Evolutionary conservation across 106 monocot genomes (phyloP).

Genomic region (Allium fistulosum): DNA sequence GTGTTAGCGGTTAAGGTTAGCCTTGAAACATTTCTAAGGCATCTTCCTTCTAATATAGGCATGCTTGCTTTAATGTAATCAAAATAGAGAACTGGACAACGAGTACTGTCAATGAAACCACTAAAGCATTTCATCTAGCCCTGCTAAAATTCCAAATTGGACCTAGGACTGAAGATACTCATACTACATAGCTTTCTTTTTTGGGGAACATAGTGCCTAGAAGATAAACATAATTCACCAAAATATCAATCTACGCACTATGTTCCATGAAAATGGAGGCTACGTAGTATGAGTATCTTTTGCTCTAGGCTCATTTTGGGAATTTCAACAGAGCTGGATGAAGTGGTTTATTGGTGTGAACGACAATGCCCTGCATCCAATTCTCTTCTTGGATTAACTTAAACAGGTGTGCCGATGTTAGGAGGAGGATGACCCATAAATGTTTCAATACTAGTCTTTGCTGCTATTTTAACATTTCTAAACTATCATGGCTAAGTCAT

Average conservation of each 20-base stretch:
- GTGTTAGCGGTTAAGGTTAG: neutral
- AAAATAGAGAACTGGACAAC: slow-evolving; percentile 57
- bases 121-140: slow-evolving; percentile 84
- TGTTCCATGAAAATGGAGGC: slow-evolving; percentile 72
- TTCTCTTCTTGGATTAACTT: slow-evolving; percentile 64
- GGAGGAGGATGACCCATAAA: slow-evolving; percentile 32
- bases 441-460: neutral
- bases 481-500: neutral
- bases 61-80: slow-evolving; percentile 59
- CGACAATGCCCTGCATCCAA: slow-evolving; percentile 73
- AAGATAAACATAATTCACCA: no score
- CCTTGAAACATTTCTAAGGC: slow-evolving; percentile 8
- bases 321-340: slow-evolving; percentile 70
- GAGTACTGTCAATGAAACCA: slow-evolving; percentile 67
- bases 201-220: slow-evolving; percentile 76
- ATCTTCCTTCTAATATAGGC: slow-evolving; percentile 34
- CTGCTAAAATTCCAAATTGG: slow-evolving; percentile 67
- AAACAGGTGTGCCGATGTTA: slow-evolving; percentile 42
- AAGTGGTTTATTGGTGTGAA: slow-evolving; percentile 77
- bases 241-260: slow-evolving; percentile 27
- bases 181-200: slow-evolving; percentile 64
- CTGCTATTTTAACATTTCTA: neutral
- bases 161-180: slow-evolving; percentile 60
- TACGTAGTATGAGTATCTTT: slow-evolving; percentile 69
- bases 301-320: slow-evolving; percentile 60